phyloP scores from a whole-genome alignment of 805 yeast species.

The Nakazawaea sp. region DNA sequence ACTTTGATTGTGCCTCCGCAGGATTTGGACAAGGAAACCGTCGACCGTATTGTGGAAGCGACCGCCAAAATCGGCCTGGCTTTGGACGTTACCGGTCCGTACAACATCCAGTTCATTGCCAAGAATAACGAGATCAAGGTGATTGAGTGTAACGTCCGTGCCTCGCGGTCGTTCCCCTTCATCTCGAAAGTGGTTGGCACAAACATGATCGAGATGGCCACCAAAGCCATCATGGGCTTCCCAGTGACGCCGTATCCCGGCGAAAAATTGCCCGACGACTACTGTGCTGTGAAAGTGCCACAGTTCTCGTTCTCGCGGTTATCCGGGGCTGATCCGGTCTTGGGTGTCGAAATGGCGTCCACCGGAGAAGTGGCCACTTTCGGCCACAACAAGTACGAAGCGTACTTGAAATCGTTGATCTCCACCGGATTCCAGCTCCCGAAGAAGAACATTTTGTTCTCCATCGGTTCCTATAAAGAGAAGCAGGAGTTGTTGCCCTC shows the following conservation, averaged over 20 bases:
- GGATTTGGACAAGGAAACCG: slow-evolving; percentile 88
- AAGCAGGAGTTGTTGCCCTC: slow-evolving; percentile 90
- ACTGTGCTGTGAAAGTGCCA: slow-evolving; percentile 94
- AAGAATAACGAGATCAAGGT: slow-evolving; percentile 95
- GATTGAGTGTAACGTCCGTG: slow-evolving; percentile 97
- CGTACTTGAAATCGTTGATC: slow-evolving; percentile 87
- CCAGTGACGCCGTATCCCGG: slow-evolving; percentile 89
- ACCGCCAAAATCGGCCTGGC: slow-evolving; percentile 96
- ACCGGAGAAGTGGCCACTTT: slow-evolving; percentile 98
- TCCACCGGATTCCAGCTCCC: slow-evolving; percentile 96
- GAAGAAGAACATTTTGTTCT: slow-evolving; percentile 86
- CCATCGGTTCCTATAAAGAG: slow-evolving; percentile 96
- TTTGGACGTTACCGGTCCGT: slow-evolving; percentile 94
- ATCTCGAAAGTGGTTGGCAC: slow-evolving; percentile 96
- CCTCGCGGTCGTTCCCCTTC: slow-evolving; percentile 99
- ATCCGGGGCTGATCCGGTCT: slow-evolving; percentile 96
- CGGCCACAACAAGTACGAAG: slow-evolving; percentile 95
- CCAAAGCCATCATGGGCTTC: slow-evolving; percentile 86
- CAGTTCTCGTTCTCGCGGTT: slow-evolving; percentile 96
- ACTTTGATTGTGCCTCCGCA: slow-evolving; percentile 96
- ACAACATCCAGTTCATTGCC: slow-evolving; percentile 94
- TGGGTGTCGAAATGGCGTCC: slow-evolving; percentile 99
- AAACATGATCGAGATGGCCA: slow-evolving; percentile 94
- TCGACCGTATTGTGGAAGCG: slow-evolving; percentile 84
- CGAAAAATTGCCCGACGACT: slow-evolving; percentile 82